Evolutionary conservation across 2,329 filamentous ascomycete genomes (phyloP).

Genomic region (Epicoccum nigrum): DNA sequence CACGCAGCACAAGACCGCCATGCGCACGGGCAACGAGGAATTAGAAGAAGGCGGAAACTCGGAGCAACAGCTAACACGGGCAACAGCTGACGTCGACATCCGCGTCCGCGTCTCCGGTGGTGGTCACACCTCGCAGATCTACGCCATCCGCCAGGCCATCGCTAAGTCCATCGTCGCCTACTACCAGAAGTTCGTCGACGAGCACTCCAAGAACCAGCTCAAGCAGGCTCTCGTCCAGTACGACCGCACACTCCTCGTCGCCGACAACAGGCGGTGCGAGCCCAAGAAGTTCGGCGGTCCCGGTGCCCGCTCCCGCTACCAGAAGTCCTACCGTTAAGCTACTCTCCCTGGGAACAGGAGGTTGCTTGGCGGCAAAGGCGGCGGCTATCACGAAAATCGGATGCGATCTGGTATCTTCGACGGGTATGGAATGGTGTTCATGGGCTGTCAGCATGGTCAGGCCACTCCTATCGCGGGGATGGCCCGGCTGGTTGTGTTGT

Average conservation of each 20-base stretch:
- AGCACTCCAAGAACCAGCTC: slow-evolving; percentile 99
- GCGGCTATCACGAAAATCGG: neutral
- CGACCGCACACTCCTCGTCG: slow-evolving; percentile 96
- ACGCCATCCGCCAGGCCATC: slow-evolving; percentile 98
- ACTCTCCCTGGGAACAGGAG: slow-evolving; percentile 5
- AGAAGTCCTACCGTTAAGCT: slow-evolving; percentile 98
- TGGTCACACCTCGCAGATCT: slow-evolving; percentile 97
- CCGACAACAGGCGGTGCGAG: slow-evolving; percentile 98
- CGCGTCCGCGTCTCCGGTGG: slow-evolving; percentile 94
- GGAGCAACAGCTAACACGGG: slow-evolving; percentile 15
- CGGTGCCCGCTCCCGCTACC: slow-evolving; percentile 94
- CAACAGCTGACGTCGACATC: slow-evolving; percentile 83
- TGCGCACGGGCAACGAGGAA: neutral
- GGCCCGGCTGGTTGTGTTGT: slow-evolving; percentile 36
- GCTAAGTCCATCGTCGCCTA: slow-evolving; percentile 95
- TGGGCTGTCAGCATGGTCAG: slow-evolving; percentile 43
- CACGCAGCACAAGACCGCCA: too few relatives aligned
- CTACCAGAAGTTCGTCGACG: slow-evolving; percentile 99
- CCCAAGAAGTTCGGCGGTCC: slow-evolving; percentile 97
- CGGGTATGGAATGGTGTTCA: slow-evolving; percentile 46
- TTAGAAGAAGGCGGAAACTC: too few relatives aligned
- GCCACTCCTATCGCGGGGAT: slow-evolving; percentile 23
- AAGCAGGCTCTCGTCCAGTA: slow-evolving; percentile 97
- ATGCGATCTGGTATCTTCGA: slow-evolving; percentile 16
- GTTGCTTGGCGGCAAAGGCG: slow-evolving; percentile 1